Conservation (phyloP, 352 stramenopile species). For the Phytophthora megakarya region DNA sequence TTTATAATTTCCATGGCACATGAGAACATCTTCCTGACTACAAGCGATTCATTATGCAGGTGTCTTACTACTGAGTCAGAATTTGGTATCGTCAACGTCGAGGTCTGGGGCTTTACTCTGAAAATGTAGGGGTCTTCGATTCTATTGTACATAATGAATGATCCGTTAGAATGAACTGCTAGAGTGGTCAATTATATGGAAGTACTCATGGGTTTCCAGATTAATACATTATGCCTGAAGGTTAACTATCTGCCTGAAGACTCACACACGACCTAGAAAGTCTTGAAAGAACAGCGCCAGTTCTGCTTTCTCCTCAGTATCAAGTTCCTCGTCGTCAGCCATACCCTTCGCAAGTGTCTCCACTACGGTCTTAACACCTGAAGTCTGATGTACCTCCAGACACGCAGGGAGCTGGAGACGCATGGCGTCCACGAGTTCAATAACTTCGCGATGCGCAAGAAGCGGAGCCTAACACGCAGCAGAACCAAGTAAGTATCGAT, state of each 20-base stretch:
- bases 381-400: slow-evolving; percentile 41
- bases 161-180: too few species aligned
- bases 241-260: slow-evolving; percentile 6
- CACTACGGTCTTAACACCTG: slow-evolving; percentile 48
- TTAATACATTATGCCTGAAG: slow-evolving; percentile 30
- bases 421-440: slow-evolving; percentile 69
- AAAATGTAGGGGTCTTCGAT: slow-evolving; percentile 61
- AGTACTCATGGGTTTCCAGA: slow-evolving; percentile 8
- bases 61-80: slow-evolving; percentile 51
- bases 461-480: slow-evolving; percentile 35
- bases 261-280: slow-evolving; percentile 36
- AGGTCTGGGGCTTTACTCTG: slow-evolving; percentile 71
- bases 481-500: slow-evolving; percentile 1
- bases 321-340: slow-evolving; percentile 42
- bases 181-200: background rate
- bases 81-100: slow-evolving; percentile 65
- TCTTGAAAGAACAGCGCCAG: slow-evolving; percentile 47
- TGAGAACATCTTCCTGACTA: background rate
- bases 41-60: slow-evolving; percentile 15
- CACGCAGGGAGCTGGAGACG: slow-evolving; percentile 64
- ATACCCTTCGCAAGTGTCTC: slow-evolving; percentile 32
- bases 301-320: slow-evolving; percentile 63
- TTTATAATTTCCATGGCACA: background rate
- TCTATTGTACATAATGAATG: too few species aligned
- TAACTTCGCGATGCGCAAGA: slow-evolving; percentile 47